Evolutionary conservation across 768 basidiomycete species (phyloP).

Genomic region (Boletellus ananiceps): DNA sequence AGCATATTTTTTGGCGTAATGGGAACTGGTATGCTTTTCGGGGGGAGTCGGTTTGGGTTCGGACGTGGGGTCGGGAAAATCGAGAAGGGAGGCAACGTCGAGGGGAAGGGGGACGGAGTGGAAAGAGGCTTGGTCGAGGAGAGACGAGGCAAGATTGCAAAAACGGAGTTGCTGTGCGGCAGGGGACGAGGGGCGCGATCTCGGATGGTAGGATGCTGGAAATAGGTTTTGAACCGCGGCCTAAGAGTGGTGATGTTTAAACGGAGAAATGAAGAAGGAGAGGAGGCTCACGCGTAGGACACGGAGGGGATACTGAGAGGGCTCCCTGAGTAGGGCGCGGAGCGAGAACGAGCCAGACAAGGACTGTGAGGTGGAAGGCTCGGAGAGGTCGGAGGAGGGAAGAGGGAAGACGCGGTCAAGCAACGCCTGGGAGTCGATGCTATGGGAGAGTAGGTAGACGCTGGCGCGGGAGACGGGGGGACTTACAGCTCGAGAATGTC

Average conservation of each 20-base stretch:
- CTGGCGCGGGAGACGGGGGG: not conserved
- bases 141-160: constrained; percentile 65
- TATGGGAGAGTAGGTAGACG: constrained; percentile 22
- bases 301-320: constrained; percentile 49
- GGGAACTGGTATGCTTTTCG: constrained; percentile 27
- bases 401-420: constrained; percentile 76
- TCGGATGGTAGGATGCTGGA: constrained; percentile 63
- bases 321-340: constrained; percentile 51
- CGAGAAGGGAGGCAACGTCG: constrained; percentile 42
- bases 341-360: constrained; percentile 41
- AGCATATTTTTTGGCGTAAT: constrained; percentile 55
- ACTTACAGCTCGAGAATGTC: constrained; percentile 56
- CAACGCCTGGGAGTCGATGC: constrained; percentile 68
- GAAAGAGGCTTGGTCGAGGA: constrained; percentile 67
- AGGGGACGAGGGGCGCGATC: constrained; percentile 57
- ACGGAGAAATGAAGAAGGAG: constrained; percentile 12
- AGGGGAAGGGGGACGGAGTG: constrained; percentile 43
- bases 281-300: constrained; percentile 50
- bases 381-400: constrained; percentile 34
- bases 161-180: constrained; percentile 70
- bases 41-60: constrained; percentile 22
- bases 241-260: constrained; percentile 27
- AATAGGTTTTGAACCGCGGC: constrained; percentile 63
- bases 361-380: constrained; percentile 39
- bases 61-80: constrained; percentile 17